Conservation (phyloP, 495 filamentous ascomycete genomes). For the Penicillium herquei region DNA sequence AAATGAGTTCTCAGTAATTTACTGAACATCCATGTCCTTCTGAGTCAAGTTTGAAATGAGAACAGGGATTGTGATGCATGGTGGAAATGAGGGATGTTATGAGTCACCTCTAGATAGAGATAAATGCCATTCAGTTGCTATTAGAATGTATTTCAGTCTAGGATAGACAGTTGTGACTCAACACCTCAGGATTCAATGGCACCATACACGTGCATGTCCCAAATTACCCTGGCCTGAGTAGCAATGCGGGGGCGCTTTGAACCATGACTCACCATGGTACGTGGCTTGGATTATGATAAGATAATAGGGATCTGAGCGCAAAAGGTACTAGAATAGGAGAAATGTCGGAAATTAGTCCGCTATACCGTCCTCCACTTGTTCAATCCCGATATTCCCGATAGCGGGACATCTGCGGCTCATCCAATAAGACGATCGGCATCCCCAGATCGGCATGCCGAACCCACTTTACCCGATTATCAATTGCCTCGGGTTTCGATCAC, state of each 20-base stretch:
- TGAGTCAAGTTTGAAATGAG: background rate
- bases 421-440: slow-evolving; percentile 34
- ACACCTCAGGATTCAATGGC: too few species aligned
- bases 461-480: slow-evolving; percentile 19
- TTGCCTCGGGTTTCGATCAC: slow-evolving; percentile 18
- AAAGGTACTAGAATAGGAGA: background rate
- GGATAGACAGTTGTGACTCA: too few species aligned
- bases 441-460: slow-evolving; percentile 32
- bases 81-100: too few species aligned
- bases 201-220: too few species aligned
- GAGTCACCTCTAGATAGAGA: too few species aligned
- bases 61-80: too few species aligned
- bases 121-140: too few species aligned
- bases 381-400: background rate
- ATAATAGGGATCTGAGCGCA: slow-evolving; percentile 1
- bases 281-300: background rate
- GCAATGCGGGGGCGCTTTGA: too few species aligned
- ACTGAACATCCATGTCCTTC: too few species aligned
- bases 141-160: too few species aligned
- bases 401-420: background rate
- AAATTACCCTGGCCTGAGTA: too few species aligned
- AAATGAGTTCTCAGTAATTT: background rate
- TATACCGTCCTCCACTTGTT: background rate
- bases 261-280: background rate
- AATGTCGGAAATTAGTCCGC: background rate